A percentile compares a stretch with the other conserved stretches of the same genome.
Conservation (phyloP, 2,329 filamentous ascomycete species). For the Botrytis pseudocinerea region DNA sequence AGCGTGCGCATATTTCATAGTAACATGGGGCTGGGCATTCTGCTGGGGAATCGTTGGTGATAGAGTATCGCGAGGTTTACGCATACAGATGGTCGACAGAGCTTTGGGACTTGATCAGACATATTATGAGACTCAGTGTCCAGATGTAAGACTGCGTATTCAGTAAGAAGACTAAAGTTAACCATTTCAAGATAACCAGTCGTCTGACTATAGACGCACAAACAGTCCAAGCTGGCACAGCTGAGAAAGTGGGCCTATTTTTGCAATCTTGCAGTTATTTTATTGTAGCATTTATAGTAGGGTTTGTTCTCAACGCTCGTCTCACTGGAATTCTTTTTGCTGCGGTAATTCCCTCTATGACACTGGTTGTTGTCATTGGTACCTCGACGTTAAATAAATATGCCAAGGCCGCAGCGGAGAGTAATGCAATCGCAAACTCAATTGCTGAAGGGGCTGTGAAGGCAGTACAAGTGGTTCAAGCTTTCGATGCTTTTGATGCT, state of each 20-base stretch:
- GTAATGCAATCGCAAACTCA: background rate
- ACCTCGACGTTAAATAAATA: background rate
- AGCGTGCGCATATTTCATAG: constrained; percentile 50
- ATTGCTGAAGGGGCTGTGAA: background rate
- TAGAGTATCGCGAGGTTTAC: constrained; percentile 48
- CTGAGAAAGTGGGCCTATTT: constrained; percentile 60
- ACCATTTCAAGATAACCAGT: constrained; percentile 52
- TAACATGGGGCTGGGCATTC: constrained; percentile 51
- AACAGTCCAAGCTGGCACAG: constrained; percentile 57
- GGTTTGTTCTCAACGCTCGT: constrained; percentile 56
- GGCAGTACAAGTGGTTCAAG: background rate
- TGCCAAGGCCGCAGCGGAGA: background rate
- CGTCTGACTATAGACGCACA: constrained; percentile 58
- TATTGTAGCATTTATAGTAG: constrained; percentile 57
- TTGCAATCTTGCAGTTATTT: constrained; percentile 59
- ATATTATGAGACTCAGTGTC: constrained; percentile 52
- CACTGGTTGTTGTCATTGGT: background rate
- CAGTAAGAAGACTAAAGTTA: constrained; percentile 40
- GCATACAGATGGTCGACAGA: constrained; percentile 49
- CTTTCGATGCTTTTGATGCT: background rate
- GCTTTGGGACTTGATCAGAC: constrained; percentile 53
- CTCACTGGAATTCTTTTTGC: constrained; percentile 56
- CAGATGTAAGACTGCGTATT: constrained; percentile 46
- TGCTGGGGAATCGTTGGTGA: constrained; percentile 53
- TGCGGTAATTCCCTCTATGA: constrained; percentile 54